phyloP scores from a whole-genome alignment of 495 filamentous ascomycete genomes.

The Glarea lozoyensis region DNA sequence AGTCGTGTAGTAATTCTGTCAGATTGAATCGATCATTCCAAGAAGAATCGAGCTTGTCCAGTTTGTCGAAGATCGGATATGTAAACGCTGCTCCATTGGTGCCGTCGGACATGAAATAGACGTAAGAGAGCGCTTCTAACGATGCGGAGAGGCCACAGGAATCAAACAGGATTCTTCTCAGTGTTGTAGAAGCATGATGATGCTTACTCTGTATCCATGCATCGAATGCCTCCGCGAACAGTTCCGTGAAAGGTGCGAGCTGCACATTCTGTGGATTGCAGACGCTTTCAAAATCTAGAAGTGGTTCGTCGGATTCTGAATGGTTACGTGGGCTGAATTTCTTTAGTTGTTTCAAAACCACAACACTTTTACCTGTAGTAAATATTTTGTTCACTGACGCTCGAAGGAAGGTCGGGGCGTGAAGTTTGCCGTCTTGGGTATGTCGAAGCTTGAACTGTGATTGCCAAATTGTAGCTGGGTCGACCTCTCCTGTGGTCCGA shows the following conservation, averaged over 20 bases:
- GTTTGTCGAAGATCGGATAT: slow-evolving; percentile 62
- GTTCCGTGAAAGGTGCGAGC: slow-evolving; percentile 64
- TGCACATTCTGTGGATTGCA: slow-evolving; percentile 30
- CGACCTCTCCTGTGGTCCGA: slow-evolving; percentile 43
- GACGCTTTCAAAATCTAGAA: slow-evolving; percentile 46
- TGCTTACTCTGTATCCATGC: slow-evolving; percentile 65
- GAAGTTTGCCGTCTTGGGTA: slow-evolving; percentile 43
- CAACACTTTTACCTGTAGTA: slow-evolving; percentile 77
- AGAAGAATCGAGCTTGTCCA: slow-evolving; percentile 53
- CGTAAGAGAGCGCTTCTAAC: slow-evolving; percentile 56
- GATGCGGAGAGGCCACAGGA: slow-evolving; percentile 57
- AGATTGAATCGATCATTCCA: slow-evolving; percentile 82
- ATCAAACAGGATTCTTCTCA: slow-evolving; percentile 57
- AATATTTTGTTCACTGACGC: slow-evolving; percentile 62
- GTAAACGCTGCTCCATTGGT: slow-evolving; percentile 53
- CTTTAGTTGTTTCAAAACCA: slow-evolving; percentile 63
- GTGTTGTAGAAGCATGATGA: slow-evolving; percentile 51
- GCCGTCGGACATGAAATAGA: slow-evolving; percentile 71
- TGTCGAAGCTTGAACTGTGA: slow-evolving; percentile 57
- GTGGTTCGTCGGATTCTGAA: slow-evolving; percentile 24
- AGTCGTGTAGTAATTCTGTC: slow-evolving; percentile 66
- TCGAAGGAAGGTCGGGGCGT: slow-evolving; percentile 67
- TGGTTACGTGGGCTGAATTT: slow-evolving; percentile 25
- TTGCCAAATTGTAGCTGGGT: slow-evolving; percentile 63
- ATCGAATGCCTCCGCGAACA: slow-evolving; percentile 61